phyloP scores from a whole-genome alignment of 768 basidiomycete genomes.

The Mycena rebaudengoi region DNA sequence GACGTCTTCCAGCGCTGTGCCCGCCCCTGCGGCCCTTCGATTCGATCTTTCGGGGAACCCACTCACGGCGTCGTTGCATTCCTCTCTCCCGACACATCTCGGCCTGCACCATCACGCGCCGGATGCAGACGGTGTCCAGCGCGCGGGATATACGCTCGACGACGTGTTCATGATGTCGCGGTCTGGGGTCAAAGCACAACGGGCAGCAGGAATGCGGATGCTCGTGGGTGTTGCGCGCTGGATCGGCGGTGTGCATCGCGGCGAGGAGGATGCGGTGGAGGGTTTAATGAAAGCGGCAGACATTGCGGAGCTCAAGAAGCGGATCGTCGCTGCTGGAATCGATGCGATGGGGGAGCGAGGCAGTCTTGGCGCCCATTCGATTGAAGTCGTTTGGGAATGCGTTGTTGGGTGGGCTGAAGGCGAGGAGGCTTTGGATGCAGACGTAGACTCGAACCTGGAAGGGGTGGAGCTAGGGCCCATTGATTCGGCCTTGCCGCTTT shows the following conservation, averaged over 20 bases:
- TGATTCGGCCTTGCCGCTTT: constrained; percentile 47
- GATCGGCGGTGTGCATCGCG: constrained; percentile 40
- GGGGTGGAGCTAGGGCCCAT: constrained; percentile 58
- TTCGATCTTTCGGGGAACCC: constrained; percentile 82
- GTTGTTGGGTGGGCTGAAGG: constrained; percentile 64
- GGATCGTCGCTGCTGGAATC: constrained; percentile 71
- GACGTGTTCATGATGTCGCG: constrained; percentile 83
- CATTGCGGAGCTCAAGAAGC: constrained; percentile 61
- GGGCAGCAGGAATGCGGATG: constrained; percentile 82
- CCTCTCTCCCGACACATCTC: constrained; percentile 78
- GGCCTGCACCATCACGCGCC: constrained; percentile 94
- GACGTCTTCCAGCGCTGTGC: constrained; percentile 34
- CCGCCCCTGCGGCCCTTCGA: constrained; percentile 56
- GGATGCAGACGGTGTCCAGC: constrained; percentile 47
- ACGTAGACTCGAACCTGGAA: constrained; percentile 41
- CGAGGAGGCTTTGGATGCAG: constrained; percentile 37
- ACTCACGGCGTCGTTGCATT: constrained; percentile 63
- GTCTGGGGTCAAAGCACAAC: constrained; percentile 85
- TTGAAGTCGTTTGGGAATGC: constrained; percentile 80
- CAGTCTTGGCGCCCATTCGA: constrained; percentile 69
- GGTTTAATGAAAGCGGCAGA: constrained; percentile 47
- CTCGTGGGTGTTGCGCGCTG: constrained; percentile 64
- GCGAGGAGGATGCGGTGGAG: constrained; percentile 38
- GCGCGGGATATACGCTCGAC: constrained; percentile 89
- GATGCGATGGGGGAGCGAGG: constrained; percentile 74